Evolutionary conservation across 192 early-diverging fungal species (phyloP), one percentile per base, ranked within the genome.

Genomic region (Mortierella alpina): DNA sequence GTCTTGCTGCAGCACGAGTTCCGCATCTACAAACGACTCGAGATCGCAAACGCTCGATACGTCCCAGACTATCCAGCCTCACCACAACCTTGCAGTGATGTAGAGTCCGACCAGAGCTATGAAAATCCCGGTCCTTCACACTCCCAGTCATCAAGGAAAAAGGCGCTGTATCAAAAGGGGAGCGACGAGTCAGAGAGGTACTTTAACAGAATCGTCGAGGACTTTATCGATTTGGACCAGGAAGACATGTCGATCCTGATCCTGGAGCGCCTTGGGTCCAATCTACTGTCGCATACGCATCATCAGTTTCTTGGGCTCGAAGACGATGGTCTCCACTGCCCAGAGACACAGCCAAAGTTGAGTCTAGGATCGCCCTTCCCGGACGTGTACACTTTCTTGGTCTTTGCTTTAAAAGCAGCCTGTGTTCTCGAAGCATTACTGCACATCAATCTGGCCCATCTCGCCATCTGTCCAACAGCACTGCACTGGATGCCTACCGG

Each of bases 171-270:
- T 48, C 65, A 80, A 49, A 50, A 58, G 13, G 77, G 77, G 15
- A 14, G 54, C n/a, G 70, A 59, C 2, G 77, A 80, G 17, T 63
- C 69, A 0, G 69, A 80, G 41, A 71, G 56, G 41, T 80, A 80
- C n/a, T 80, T 72, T 53, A 72, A 72, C 42, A 2, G 77, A 46
- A 55, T 80, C 4, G 77, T 80, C 2, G 59, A 68, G 18, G 77
- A 68, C 52, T 80, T 80, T 51, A 54, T 80, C 20, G 69, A 72
- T 18, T 31, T 80, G 23, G 77, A 80, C 10, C 61, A 60, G 2
- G 77, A 80, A 18, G 69, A 80, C 46, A 68, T 72, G 52, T 80
- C 77, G 7, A 63, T 80, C 14, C 48, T 80, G 7, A 68, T 80
- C 45, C 42, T 80, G 4, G 70, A 72, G 49, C 63, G 77, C 1